phyloP scores from a whole-genome alignment of 257 asterid species.

The Cynanchum wilfordii region DNA sequence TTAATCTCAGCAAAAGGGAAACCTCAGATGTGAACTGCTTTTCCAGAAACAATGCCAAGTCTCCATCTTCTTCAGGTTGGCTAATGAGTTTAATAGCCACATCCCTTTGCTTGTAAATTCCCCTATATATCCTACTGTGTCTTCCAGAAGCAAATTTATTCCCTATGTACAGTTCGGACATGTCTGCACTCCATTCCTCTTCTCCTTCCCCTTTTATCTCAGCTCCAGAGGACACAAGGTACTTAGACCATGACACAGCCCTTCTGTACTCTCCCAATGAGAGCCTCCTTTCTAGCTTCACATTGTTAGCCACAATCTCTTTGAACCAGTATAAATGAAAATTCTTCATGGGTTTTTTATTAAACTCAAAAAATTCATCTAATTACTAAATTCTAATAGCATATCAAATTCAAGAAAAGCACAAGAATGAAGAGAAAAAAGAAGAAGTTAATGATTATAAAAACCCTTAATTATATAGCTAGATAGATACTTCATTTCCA shows the following conservation, averaged over 20 bases:
- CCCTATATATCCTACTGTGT: constrained; percentile 91
- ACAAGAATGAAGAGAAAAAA: neutral
- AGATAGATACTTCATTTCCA: neutral
- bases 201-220: constrained; percentile 70
- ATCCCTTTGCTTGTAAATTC: constrained; percentile 75
- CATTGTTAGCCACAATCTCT: constrained; percentile 61
- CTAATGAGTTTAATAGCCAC: constrained; percentile 95
- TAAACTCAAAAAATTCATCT: constrained; percentile 2
- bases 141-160: constrained; percentile 89
- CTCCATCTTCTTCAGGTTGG: constrained; percentile 94
- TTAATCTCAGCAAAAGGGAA: constrained; percentile 65
- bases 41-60: constrained; percentile 82
- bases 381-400: neutral
- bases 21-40: constrained; percentile 88
- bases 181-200: constrained; percentile 94
- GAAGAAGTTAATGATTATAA: too few relatives aligned
- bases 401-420: constrained; percentile 1
- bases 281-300: constrained; percentile 82
- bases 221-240: constrained; percentile 79
- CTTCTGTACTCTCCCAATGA: constrained; percentile 88
- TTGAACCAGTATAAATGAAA: constrained; percentile 55
- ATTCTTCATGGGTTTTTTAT: constrained; percentile 51
- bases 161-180: constrained; percentile 89
- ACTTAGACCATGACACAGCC: constrained; percentile 93
- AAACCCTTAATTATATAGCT: neutral